A percentile compares a stretch with the other conserved stretches of the same genome.
These are phyloP conservation scores for Globisporangium yorkense DNA, from an alignment of 352 stramenopile species.

Conservation along the genomic window DNA sequence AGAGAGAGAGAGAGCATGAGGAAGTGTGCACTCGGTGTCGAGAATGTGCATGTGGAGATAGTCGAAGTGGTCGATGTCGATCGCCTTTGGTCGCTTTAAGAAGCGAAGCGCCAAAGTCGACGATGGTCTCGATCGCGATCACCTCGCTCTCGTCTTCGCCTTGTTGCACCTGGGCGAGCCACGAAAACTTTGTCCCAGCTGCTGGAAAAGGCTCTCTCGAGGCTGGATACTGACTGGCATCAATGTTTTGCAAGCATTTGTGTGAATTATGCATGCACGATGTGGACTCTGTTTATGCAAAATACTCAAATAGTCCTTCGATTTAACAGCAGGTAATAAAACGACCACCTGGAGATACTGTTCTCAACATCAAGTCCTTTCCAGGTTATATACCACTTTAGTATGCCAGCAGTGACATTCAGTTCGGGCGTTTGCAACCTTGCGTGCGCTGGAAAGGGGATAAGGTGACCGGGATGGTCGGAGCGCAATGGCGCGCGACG, in stretches of 20 bases:
- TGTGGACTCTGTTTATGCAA: neutral
- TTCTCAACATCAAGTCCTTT: neutral
- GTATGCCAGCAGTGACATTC: neutral
- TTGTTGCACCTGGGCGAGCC: neutral
- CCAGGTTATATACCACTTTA: neutral
- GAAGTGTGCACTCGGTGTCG: too few relatives aligned
- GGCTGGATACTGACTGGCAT: neutral
- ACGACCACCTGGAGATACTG: neutral
- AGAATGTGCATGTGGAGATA: too few relatives aligned
- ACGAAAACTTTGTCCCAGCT: conserved; percentile 6
- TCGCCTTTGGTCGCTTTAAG: too few relatives aligned
- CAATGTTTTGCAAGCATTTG: neutral
- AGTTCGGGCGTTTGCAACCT: neutral
- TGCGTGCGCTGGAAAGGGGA: neutral
- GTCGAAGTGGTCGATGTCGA: neutral
- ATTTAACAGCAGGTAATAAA: neutral
- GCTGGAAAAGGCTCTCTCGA: conserved; percentile 1
- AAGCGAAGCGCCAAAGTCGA: neutral
- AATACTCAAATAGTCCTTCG: neutral
- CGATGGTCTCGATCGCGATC: neutral
- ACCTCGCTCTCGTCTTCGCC: neutral
- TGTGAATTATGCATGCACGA: neutral
- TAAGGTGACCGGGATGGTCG: conserved; percentile 18
- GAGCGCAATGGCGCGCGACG: neutral
- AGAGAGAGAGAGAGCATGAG: too few relatives aligned